Conservation (phyloP, 805 yeast genomes). For the Debaryomyces hansenii region DNA sequence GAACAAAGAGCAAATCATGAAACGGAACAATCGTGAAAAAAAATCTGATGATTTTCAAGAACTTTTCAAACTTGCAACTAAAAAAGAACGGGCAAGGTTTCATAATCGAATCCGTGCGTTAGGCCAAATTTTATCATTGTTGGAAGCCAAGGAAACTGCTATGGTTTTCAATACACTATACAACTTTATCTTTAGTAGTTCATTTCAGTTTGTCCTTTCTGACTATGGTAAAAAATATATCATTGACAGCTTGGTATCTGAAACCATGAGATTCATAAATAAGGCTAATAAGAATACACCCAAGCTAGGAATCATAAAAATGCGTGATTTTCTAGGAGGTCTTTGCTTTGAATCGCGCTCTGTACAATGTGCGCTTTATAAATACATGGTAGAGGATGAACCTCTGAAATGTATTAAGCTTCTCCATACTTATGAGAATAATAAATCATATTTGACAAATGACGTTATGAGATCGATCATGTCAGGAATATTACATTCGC, state of each 20-base stretch:
- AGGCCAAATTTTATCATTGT: slow-evolving; percentile 27
- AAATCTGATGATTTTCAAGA: slow-evolving; percentile 5
- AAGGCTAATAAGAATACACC: slow-evolving; percentile 7
- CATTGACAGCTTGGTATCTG: slow-evolving; percentile 15
- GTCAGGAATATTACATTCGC: slow-evolving; percentile 27
- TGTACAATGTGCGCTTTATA: slow-evolving; percentile 16
- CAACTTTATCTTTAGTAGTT: slow-evolving; percentile 4
- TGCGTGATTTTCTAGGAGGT: slow-evolving; percentile 18
- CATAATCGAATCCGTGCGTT: slow-evolving; percentile 26
- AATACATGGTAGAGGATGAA: slow-evolving; percentile 24
- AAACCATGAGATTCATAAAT: slow-evolving; percentile 19
- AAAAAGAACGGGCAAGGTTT: slow-evolving; percentile 19
- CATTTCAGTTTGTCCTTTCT: slow-evolving; percentile 9
- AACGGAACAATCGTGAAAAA: not conserved
- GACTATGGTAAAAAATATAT: slow-evolving; percentile 14
- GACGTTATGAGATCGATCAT: slow-evolving; percentile 20
- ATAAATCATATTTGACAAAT: slow-evolving; percentile 17
- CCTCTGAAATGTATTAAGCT: slow-evolving; percentile 26
- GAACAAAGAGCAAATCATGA: slow-evolving; percentile 2
- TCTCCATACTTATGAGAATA: slow-evolving; percentile 19
- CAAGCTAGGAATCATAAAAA: slow-evolving; percentile 14
- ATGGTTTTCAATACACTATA: slow-evolving; percentile 14
- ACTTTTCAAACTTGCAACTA: slow-evolving; percentile 1
- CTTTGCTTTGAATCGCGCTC: slow-evolving; percentile 11
- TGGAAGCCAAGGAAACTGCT: slow-evolving; percentile 17